Evolutionary conservation across 2,329 filamentous ascomycete genomes (phyloP), one percentile per base, ranked within the genome.

Genomic region (Stachybotrys chartarum): DNA sequence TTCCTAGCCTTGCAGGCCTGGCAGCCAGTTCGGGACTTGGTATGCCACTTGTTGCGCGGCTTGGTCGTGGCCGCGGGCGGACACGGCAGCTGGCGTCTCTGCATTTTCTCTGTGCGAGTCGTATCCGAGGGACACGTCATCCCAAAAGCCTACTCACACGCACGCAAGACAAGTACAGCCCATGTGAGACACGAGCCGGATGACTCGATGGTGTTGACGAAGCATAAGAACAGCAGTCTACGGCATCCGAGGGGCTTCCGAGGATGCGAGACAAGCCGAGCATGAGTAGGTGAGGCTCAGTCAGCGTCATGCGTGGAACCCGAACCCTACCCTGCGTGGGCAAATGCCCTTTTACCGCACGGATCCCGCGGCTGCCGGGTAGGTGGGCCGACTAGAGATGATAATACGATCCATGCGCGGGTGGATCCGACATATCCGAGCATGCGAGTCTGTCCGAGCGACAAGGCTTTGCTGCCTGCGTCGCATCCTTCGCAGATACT

Each of bases 1-100:
- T 62, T 62, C n/a, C 60, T 52, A 7, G 52, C 49, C 55, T 62
- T 62, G 24, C 60, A 62, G 5, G 57, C 57, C 39, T 55, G 54
- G 49, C 60, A 62, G 12, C 60, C 60, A 8, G 55, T 59, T 11
- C 60, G 47, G 30, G 58, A 57, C 49, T 60, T 60, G 32, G 53
- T 56, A 30, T 58, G 50, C 50, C 32, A 42, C 18, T 16, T 52
- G n/a, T 44, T 31, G 50, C 32, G 50, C 5, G 50, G 30, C 49
- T 12, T 50, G 49, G 49, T 1, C 47, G 47, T 18, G 2, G 17
- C 11, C 16, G 17, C 30, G 14, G 47, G 18, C 6, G 47, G n/a
- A 30, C 47, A 50, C 47, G 47, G 18, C 18, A 18, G n/a, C n/a
- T 16, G 47, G 18, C 24, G 24, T 24, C 24, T 24, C 4, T 4